Evolutionary conservation across 495 filamentous ascomycete species (phyloP), one percentile per base, ranked within the genome.

Genomic region (Penicillium malachiteum): DNA sequence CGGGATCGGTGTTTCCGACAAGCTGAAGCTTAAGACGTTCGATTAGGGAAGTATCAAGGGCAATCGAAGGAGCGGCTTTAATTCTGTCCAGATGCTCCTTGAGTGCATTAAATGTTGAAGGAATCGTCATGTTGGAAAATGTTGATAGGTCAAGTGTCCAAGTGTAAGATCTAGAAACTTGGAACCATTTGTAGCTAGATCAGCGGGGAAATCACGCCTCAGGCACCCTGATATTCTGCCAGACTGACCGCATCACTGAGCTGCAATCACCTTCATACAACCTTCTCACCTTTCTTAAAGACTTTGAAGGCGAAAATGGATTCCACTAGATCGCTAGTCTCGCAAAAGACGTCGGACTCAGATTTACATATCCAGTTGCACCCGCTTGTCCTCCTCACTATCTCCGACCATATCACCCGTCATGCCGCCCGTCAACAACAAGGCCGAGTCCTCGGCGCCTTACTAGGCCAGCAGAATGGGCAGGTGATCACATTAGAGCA

Each of bases 361-460:
- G 86, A 88, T 18, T 84, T 95, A 14, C 84, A 89, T 59, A 85
- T 92, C 31, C 87, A 91, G 61, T 85, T 99, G 5, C 94, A 99
- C 66, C 94, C 94, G 40, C 86, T 99, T 9, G 90, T 95, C 32
- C 85, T 97, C 48, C 90, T 99, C 72, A 96, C 89, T 16, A 92
- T 99, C 56, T 96, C 92, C 48, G 94, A 99, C 75, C 93, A 92
- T 71, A 91, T 97, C 68, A 95, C 93, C 40, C 84, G 94, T 48
- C 92, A 94, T 72, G 89, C 85, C 12, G 81, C 94, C 39, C 85
- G 95, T 31, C 78, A 81, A 46, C 82, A 89, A 49, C 69, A 79
- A 41, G 88, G 87, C 0, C 91, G 91, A 5, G 81, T 97, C 33
- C 83, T 96, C 30, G 95, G 94, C 52, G 92, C 87, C 33, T 78